Conservation (phyloP, 2,329 filamentous ascomycete genomes). For the Scleromitrula shiraiana region DNA sequence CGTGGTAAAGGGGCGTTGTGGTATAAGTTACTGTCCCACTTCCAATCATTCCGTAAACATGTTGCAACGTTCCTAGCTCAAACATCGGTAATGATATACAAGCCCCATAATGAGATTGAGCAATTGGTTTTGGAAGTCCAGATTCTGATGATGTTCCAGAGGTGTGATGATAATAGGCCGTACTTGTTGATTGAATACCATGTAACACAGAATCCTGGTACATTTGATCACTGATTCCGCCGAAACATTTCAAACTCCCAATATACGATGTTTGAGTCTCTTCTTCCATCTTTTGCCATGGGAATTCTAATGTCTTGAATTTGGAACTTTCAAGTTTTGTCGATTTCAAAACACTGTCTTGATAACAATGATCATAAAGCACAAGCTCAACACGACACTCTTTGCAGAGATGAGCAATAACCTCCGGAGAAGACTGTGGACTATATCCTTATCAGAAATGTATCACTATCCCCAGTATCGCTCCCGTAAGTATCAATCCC, state of each 20-base stretch:
- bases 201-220: neutral
- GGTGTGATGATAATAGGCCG: constrained; percentile 37
- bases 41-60: too few relatives aligned
- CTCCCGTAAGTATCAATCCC: too few relatives aligned
- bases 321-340: neutral
- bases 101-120: constrained; percentile 47
- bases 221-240: too few relatives aligned
- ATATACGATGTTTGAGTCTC: neutral
- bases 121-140: constrained; percentile 54
- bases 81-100: constrained; percentile 44
- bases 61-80: too few relatives aligned
- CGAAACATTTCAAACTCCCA: too few relatives aligned
- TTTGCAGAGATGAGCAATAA: neutral
- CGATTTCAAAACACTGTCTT: neutral
- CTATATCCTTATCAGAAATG: neutral
- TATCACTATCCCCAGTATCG: neutral
- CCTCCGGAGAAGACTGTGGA: neutral
- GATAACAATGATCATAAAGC: neutral
- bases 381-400: neutral
- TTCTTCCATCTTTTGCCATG: neutral
- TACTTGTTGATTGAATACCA: too few relatives aligned
- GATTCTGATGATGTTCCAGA: constrained; percentile 60
- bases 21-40: constrained; percentile 46
- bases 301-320: neutral
- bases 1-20: constrained; percentile 58